Evolutionary conservation across 1,139 yeast species (phyloP).

Genomic region (Candida glucosophila): DNA sequence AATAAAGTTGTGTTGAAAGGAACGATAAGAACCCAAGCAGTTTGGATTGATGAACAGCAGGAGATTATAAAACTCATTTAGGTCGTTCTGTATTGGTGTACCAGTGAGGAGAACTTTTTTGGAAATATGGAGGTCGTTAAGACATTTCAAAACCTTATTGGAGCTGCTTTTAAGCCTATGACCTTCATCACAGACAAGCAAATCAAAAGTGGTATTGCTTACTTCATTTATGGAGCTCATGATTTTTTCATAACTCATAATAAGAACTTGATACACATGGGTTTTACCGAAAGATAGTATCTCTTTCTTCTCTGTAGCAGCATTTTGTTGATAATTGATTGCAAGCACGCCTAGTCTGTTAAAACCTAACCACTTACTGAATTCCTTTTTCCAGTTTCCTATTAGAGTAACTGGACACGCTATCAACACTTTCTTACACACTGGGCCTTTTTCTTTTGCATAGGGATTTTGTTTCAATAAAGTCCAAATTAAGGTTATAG

Average conservation of each 20-base stretch:
- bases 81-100: constrained; percentile 91
- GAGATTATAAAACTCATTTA: constrained; percentile 73
- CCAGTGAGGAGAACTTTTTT: constrained; percentile 70
- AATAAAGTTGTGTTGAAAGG: constrained; percentile 60
- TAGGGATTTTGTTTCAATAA: constrained; percentile 66
- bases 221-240: constrained; percentile 50
- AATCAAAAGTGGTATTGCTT: constrained; percentile 45
- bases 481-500: constrained; percentile 81
- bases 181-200: constrained; percentile 91
- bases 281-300: constrained; percentile 56
- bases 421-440: constrained; percentile 53
- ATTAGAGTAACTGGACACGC: constrained; percentile 91
- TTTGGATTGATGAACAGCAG: constrained; percentile 83
- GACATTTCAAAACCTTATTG: constrained; percentile 61
- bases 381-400: constrained; percentile 83
- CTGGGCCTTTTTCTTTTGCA: constrained; percentile 21
- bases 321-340: constrained; percentile 35
- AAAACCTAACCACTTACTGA: constrained; percentile 79
- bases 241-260: constrained; percentile 83
- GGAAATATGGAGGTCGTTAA: constrained; percentile 47
- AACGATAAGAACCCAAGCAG: constrained; percentile 52
- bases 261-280: constrained; percentile 70
- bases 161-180: constrained; percentile 69
- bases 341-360: constrained; percentile 55
- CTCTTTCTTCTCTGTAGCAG: constrained; percentile 50